Evolutionary conservation across 495 filamentous ascomycete genomes (phyloP).

Genomic region (Tuber borchii): DNA sequence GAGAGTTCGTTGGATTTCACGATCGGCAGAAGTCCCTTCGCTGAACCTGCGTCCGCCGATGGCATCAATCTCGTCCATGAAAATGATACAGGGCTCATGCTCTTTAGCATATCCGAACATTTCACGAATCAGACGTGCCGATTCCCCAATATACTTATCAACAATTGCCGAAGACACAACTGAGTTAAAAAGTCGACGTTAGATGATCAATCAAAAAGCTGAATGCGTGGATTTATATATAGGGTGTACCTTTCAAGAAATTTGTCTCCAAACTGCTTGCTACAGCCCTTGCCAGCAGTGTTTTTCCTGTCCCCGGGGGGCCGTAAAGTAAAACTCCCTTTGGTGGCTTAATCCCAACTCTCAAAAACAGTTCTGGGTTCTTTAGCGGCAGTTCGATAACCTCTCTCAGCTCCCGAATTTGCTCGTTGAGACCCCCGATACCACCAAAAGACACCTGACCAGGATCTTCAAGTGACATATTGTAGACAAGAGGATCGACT

Average conservation of each 20-base stretch:
- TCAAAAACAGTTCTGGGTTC: conserved; percentile 94
- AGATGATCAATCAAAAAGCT: conserved; percentile 11
- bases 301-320: conserved; percentile 94
- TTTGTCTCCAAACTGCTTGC: conserved; percentile 97
- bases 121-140: conserved; percentile 91
- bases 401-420: conserved; percentile 94
- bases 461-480: conserved; percentile 98
- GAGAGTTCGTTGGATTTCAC: conserved; percentile 96
- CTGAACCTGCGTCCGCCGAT: conserved; percentile 96
- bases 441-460: conserved; percentile 98
- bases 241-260: conserved; percentile 78
- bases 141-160: conserved; percentile 99
- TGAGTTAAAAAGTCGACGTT: conserved; percentile 44
- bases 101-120: conserved; percentile 99
- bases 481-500: conserved; percentile 97
- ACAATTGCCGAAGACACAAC: conserved; percentile 99
- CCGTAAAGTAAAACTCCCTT: conserved; percentile 97
- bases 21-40: conserved; percentile 96
- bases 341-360: conserved; percentile 97
- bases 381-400: conserved; percentile 97
- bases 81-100: conserved; percentile 99
- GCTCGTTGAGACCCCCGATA: conserved; percentile 97
- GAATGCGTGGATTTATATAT: neutral
- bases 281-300: conserved; percentile 86
- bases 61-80: conserved; percentile 99